Conservation (phyloP, 2,329 filamentous ascomycete species). For the Cordyceps fumosorosea region DNA sequence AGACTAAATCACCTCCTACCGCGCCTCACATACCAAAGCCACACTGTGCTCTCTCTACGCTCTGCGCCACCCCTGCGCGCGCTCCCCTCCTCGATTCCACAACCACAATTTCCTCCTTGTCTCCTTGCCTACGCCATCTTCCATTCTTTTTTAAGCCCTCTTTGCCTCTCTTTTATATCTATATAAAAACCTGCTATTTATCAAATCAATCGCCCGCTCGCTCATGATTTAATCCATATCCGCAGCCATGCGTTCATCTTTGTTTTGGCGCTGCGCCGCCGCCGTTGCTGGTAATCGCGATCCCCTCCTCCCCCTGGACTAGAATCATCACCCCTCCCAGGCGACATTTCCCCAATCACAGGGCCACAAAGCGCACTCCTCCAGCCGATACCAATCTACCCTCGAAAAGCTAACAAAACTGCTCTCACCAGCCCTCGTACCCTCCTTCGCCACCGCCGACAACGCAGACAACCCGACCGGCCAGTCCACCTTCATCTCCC, state of each 20-base stretch:
- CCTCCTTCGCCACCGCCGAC: constrained; percentile 20
- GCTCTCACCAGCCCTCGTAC: constrained; percentile 13
- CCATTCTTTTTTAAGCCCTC: neutral
- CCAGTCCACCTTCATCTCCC: constrained; percentile 39
- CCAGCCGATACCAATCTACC: neutral
- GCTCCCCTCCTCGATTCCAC: neutral
- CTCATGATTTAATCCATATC: constrained; percentile 3
- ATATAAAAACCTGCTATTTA: neutral
- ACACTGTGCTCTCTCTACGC: neutral
- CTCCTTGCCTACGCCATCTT: neutral
- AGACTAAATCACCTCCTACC: neutral
- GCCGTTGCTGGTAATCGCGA: constrained; percentile 7
- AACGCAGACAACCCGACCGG: constrained; percentile 23
- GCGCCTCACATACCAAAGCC: neutral
- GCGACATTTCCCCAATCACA: neutral
- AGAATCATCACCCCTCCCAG: neutral
- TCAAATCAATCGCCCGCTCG: neutral
- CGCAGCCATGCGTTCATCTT: constrained; percentile 5
- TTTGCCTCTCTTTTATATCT: neutral
- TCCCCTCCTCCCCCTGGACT: neutral
- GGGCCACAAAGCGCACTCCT: neutral
- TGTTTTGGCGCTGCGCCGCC: constrained; percentile 10
- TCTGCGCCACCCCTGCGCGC: neutral
- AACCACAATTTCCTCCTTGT: neutral
- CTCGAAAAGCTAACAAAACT: neutral